These are phyloP conservation scores for Xylaria hypoxylon DNA, from an alignment of 2,329 filamentous ascomycete species.

Conservation along the genomic window DNA sequence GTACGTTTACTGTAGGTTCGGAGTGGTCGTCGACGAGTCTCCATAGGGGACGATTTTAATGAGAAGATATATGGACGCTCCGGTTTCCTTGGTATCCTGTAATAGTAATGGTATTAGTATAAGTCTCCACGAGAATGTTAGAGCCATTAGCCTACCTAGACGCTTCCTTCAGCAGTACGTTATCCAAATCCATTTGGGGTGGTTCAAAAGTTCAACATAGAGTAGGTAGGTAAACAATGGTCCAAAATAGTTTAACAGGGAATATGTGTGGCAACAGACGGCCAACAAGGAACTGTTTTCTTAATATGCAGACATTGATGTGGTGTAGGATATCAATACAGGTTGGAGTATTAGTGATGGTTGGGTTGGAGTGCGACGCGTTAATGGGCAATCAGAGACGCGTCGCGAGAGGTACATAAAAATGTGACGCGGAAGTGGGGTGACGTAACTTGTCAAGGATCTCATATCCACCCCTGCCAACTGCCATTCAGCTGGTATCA, in stretches of 20 bases:
- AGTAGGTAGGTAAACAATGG: not conserved
- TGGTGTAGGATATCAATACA: not conserved
- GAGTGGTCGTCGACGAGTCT: conserved; percentile 47
- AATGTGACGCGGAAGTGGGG: conserved; percentile 40
- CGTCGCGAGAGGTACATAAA: conserved; percentile 32
- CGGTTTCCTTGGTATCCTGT: conserved; percentile 39
- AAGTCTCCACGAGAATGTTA: not conserved
- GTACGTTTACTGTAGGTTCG: conserved; percentile 55
- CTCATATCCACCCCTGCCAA: not conserved
- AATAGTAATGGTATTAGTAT: not conserved
- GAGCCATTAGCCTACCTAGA: conserved; percentile 29
- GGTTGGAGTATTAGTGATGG: not conserved
- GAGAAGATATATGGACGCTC: conserved; percentile 41
- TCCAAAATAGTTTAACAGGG: conserved; percentile 7
- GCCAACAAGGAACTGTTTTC: not conserved
- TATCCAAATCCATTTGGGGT: conserved; percentile 33
- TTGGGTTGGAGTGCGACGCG: conserved; percentile 27
- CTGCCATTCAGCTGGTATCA: not conserved
- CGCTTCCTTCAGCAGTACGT: conserved; percentile 19
- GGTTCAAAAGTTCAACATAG: conserved; percentile 7
- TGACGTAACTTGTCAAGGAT: conserved; percentile 1
- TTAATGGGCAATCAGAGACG: conserved; percentile 38
- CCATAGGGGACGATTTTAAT: conserved; percentile 32
- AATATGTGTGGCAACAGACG: not conserved
- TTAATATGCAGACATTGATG: not conserved